phyloP scores from a whole-genome alignment of 2,329 filamentous ascomycete species.

The Metarhizium anisopliae region DNA sequence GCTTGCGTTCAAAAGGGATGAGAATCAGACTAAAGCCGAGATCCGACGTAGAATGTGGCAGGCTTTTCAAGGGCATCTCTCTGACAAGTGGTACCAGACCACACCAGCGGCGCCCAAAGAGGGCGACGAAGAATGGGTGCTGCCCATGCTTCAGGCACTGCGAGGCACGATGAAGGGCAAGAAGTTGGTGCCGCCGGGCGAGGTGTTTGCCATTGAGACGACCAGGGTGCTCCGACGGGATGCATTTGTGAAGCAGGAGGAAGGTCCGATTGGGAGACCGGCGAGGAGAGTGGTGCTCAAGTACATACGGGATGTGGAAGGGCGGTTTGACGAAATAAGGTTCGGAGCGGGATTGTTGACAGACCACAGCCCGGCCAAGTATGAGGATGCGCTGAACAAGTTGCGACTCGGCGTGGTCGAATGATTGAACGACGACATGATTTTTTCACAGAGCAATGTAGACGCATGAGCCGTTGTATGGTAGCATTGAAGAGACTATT shows the following conservation, averaged over 20 bases:
- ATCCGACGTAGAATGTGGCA: constrained; percentile 59
- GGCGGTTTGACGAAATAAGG: constrained; percentile 57
- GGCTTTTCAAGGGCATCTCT: constrained; percentile 51
- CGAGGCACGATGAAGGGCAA: constrained; percentile 58
- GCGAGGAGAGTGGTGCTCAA: constrained; percentile 61
- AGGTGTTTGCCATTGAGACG: constrained; percentile 65
- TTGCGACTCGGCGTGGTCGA: constrained; percentile 41
- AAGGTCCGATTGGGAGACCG: constrained; percentile 50
- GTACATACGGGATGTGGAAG: constrained; percentile 63
- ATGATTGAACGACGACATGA: constrained; percentile 2
- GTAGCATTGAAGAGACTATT: neutral
- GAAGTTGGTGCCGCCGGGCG: constrained; percentile 66
- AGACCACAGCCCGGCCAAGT: constrained; percentile 67
- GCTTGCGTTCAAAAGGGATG: constrained; percentile 64
- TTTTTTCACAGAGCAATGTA: neutral
- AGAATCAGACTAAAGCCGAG: constrained; percentile 56
- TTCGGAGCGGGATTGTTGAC: constrained; percentile 67
- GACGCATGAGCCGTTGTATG: neutral
- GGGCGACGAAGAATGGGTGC: constrained; percentile 61
- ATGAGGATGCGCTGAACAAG: constrained; percentile 59
- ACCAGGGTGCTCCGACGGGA: constrained; percentile 58
- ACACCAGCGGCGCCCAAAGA: constrained; percentile 24
- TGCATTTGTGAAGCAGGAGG: constrained; percentile 42
- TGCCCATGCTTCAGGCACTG: constrained; percentile 55
- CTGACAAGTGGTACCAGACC: constrained; percentile 48